Percentiles rank a stretch among this genome's conserved stretches.
Conservation (phyloP, 441 rosid species). For the Adansonia gregorii region DNA sequence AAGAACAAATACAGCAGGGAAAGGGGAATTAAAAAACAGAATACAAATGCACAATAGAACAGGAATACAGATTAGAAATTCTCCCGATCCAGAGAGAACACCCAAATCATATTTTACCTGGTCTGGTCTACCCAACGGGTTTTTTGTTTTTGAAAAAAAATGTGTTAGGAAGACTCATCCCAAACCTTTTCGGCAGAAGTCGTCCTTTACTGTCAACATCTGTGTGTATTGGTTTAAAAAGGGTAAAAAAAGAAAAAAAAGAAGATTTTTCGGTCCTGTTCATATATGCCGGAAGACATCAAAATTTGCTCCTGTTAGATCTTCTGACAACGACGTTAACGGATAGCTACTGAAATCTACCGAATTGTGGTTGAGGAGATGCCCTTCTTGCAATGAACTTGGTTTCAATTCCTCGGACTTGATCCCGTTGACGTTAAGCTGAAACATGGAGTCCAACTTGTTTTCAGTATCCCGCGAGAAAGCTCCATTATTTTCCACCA, state of each 20-base stretch:
- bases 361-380: conserved; percentile 37
- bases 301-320: conserved; percentile 52
- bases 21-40: neutral
- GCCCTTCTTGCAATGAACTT: conserved; percentile 45
- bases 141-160: neutral
- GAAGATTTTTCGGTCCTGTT: conserved; percentile 44
- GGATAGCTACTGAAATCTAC: conserved; percentile 56
- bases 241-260: conserved; percentile 24
- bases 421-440: conserved; percentile 25
- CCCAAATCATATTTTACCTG: conserved; percentile 6
- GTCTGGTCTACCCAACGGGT: too few relatives aligned
- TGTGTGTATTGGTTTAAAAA: conserved; percentile 28
- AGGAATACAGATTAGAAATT: neutral
- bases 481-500: conserved; percentile 37
- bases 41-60: neutral
- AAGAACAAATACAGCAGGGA: conserved; percentile 29
- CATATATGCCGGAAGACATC: conserved; percentile 54
- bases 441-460: conserved; percentile 38
- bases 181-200: conserved; percentile 30
- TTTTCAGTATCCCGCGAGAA: conserved; percentile 44
- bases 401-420: conserved; percentile 47
- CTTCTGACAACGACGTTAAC: conserved; percentile 54
- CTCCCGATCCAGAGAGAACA: conserved; percentile 10
- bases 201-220: conserved; percentile 45
- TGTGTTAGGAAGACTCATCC: neutral